Evolutionary conservation across 441 rosid species (phyloP).

Genomic region (Pelargonium exstipulatum): DNA sequence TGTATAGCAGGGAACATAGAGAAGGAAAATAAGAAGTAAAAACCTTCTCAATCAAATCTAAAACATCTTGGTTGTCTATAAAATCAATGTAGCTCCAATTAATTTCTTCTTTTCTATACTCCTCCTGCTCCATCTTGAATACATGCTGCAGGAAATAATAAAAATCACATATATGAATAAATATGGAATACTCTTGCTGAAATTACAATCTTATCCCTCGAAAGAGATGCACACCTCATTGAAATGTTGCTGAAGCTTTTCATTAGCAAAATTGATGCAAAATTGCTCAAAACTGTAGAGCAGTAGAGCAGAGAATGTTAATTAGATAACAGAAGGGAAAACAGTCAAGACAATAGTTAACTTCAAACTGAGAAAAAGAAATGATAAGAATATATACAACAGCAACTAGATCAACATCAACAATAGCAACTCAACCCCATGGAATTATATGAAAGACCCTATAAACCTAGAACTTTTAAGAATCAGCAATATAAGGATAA

Average conservation of each 20-base stretch:
- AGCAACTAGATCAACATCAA: background rate
- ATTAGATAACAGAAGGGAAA: slow-evolving; percentile 8
- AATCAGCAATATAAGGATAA: background rate
- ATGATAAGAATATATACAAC: background rate
- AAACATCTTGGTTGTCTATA: slow-evolving; percentile 66
- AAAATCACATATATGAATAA: background rate
- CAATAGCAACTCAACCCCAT: background rate
- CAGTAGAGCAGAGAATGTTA: background rate
- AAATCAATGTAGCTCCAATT: slow-evolving; percentile 29
- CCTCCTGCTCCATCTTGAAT: slow-evolving; percentile 84
- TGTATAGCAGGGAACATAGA: background rate
- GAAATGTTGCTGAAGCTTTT: slow-evolving; percentile 79
- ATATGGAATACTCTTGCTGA: slow-evolving; percentile 13
- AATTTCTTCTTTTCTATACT: slow-evolving; percentile 66
- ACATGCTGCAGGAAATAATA: slow-evolving; percentile 47
- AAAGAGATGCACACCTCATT: slow-evolving; percentile 48
- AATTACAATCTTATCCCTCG: slow-evolving; percentile 14
- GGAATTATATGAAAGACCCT: background rate
- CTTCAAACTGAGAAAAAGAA: background rate
- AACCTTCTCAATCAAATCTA: slow-evolving; percentile 65
- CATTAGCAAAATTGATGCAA: slow-evolving; percentile 78
- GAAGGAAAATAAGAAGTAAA: slow-evolving; percentile 9
- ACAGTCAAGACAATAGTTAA: background rate
- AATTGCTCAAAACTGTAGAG: slow-evolving; percentile 72
- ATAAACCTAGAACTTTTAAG: slow-evolving; percentile 1